phyloP scores from a whole-genome alignment of 257 asterid genomes.

The Solanum ossicruentum region DNA sequence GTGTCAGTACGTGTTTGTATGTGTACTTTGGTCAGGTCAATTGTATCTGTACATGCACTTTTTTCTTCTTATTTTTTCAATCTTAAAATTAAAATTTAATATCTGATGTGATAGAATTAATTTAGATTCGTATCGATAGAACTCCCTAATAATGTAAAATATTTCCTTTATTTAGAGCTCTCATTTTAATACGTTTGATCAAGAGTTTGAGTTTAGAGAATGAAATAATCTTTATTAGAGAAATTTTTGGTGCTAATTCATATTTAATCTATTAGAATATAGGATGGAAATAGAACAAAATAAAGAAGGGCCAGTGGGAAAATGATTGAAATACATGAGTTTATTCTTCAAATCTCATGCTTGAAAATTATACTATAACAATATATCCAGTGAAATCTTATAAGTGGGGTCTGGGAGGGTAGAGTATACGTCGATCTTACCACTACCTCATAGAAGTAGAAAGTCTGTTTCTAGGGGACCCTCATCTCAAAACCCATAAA shows the following conservation, averaged over 20 bases:
- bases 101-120: neutral
- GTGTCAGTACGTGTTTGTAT: neutral
- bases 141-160: neutral
- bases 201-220: neutral
- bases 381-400: too few relatives aligned
- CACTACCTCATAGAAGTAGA: too few relatives aligned
- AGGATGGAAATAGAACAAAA: too few relatives aligned
- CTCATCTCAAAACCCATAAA: too few relatives aligned
- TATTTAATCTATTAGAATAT: too few relatives aligned
- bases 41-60: neutral
- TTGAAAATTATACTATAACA: neutral
- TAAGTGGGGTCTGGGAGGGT: too few relatives aligned
- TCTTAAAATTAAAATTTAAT: neutral
- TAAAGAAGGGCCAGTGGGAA: too few relatives aligned
- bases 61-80: neutral
- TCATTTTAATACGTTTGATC: neutral
- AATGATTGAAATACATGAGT: neutral
- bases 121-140: neutral
- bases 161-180: neutral
- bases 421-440: too few relatives aligned
- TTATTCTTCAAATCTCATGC: neutral
- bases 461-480: too few relatives aligned
- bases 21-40: slow-evolving; percentile 8
- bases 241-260: too few relatives aligned
- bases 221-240: too few relatives aligned